Evolutionary conservation across 1,284 basidiomycete genomes (phyloP).

Genomic region (Ganoderma meredithae): DNA sequence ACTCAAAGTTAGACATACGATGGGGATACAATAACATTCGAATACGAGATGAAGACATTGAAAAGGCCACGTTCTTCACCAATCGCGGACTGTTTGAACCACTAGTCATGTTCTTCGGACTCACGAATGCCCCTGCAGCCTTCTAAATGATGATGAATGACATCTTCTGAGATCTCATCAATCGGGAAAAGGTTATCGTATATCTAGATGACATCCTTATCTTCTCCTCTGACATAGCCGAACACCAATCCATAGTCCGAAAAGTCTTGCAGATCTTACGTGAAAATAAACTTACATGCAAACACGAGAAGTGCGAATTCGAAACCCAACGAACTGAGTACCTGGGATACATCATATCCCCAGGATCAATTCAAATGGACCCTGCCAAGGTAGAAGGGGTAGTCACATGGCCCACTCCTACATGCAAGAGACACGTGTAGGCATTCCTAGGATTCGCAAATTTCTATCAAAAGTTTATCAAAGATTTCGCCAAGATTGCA

Average conservation of each 20-base stretch:
- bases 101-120: slow-evolving; percentile 16
- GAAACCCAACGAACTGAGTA: neutral
- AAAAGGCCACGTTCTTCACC: slow-evolving; percentile 12
- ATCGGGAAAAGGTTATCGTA: neutral
- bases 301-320: too few species aligned
- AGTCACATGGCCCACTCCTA: too few species aligned
- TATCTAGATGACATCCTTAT: neutral
- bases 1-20: slow-evolving; percentile 15
- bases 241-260: neutral
- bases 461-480: too few species aligned
- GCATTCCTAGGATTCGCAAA: too few species aligned
- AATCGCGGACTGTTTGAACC: slow-evolving; percentile 16
- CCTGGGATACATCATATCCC: slow-evolving; percentile 13
- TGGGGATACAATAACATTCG: slow-evolving; percentile 19
- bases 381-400: too few species aligned
- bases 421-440: too few species aligned
- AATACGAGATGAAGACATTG: slow-evolving; percentile 11
- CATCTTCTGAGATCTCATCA: slow-evolving; percentile 9
- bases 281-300: neutral
- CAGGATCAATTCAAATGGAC: slow-evolving; percentile 12
- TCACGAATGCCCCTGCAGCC: slow-evolving; percentile 8
- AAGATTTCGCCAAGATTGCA: too few species aligned
- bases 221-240: neutral
- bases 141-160: slow-evolving; percentile 20
- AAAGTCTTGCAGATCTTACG: neutral